Evolutionary conservation across 352 stramenopile species (phyloP), one percentile per base, ranked within the genome.

Genomic region (Phytophthora megakarya): DNA sequence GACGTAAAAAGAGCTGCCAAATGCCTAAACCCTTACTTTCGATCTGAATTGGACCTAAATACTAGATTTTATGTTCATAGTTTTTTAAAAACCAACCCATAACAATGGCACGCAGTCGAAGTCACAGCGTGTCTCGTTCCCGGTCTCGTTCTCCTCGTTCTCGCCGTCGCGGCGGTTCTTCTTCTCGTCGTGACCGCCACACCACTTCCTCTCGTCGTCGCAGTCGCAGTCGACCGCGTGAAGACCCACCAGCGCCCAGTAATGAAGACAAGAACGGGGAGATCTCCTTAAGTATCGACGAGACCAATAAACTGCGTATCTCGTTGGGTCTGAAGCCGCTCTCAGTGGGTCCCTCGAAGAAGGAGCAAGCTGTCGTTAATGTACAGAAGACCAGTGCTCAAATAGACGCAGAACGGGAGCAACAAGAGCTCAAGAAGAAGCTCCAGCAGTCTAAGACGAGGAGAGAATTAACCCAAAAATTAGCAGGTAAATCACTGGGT

Each of bases 281-380:
- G 64, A 88, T 92, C 44, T 88, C 81, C 15, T 81, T 93, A 58
- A 93, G 80, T 45, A 74, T 95, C 54, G 84, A 95, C 39, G 86
- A 93, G 61, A 95, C 84, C 28, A 95, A 95, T 70, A 75, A 76
- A 35, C 49, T 95, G 50, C 86, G 86, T 51, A 25, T 75, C 11
- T 79, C 80, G 12, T 65, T 95, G 38, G 86, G 86, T 0, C 68
- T 95, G 30, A 95, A 95, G 45, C 86, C 84, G 35, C 75, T 95
- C 10, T 76, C 70, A 1, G 61, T 86, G 3, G 76, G 73, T 8
- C 64, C 72, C 0, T 78, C 66, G 2, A 86, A 82, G 58, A 78
- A 75, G 13, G 69, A 86, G 13, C 60, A 73, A 28, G 75, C 77
- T 16, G 76, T 86, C 2, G 81, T 93, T 1, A 88, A 78, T 63